Percentiles rank a stretch among this genome's conserved stretches.
Evolutionary conservation across 2,329 filamentous ascomycete species (phyloP).

Genomic region (Colletotrichum plurivorum): DNA sequence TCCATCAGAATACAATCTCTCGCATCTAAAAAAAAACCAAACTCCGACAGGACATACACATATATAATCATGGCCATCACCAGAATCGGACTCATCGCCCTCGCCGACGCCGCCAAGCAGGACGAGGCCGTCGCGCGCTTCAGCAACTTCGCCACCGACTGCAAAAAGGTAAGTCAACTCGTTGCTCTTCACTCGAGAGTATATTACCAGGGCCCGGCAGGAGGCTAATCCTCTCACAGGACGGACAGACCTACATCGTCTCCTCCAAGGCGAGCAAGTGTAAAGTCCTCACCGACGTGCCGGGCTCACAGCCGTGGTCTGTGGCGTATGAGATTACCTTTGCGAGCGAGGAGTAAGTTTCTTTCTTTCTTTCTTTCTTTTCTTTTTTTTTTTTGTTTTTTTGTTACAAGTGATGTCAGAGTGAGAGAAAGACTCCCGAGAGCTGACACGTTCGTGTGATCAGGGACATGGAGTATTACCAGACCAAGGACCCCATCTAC

Average conservation of each 20-base stretch:
- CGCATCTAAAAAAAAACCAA: not conserved
- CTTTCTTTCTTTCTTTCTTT: no score
- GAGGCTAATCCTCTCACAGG: slow-evolving; percentile 5
- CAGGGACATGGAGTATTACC: slow-evolving; percentile 39
- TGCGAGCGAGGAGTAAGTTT: slow-evolving; percentile 17
- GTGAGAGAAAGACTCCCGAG: not conserved
- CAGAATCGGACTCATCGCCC: slow-evolving; percentile 34
- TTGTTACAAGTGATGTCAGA: no score
- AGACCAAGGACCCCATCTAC: slow-evolving; percentile 36
- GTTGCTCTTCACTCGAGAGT: no score
- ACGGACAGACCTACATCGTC: slow-evolving; percentile 34
- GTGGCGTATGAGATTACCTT: slow-evolving; percentile 36
- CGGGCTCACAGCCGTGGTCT: slow-evolving; percentile 33
- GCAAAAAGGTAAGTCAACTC: slow-evolving; percentile 20
- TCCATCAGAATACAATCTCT: no score
- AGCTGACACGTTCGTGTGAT: not conserved
- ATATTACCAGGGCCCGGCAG: no score
- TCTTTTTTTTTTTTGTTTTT: no score
- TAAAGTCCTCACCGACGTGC: slow-evolving; percentile 30
- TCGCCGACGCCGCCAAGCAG: slow-evolving; percentile 29
- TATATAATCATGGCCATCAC: slow-evolving; percentile 23
- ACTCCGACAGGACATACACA: not conserved
- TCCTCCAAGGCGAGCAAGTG: slow-evolving; percentile 37
- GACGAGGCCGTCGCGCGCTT: slow-evolving; percentile 31
- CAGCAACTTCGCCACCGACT: slow-evolving; percentile 27